Percentiles rank a stretch among this genome's conserved stretches.
phyloP scores from a whole-genome alignment of 83 land plant species.

The Thuja plicata region DNA sequence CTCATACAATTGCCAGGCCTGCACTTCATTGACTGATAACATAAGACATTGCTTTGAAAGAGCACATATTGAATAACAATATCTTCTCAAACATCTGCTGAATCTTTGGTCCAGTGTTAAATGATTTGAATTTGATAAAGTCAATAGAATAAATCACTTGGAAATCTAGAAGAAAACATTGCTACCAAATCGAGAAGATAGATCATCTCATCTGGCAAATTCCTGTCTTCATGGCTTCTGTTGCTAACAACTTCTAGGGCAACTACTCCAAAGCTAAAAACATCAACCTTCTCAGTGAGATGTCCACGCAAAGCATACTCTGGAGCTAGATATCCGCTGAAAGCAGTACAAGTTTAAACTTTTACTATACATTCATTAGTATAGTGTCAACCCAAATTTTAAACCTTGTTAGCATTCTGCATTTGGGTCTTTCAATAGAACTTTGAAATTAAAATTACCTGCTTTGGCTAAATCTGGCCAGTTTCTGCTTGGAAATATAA shows the following conservation, averaged over 20 bases:
- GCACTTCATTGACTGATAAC: neutral
- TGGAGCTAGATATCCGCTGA: conserved; percentile 3
- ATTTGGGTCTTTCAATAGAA: neutral
- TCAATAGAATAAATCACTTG: neutral
- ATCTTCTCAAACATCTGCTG: neutral
- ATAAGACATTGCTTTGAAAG: neutral
- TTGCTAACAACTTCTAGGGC: conserved; percentile 7
- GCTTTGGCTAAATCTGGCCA: neutral
- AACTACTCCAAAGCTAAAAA: conserved; percentile 10
- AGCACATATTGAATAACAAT: neutral
- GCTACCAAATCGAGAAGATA: conserved; percentile 9
- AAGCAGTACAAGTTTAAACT: neutral
- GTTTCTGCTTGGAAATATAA: neutral
- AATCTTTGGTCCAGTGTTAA: neutral
- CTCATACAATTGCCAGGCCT: conserved; percentile 8
- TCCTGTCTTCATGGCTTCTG: conserved; percentile 10
- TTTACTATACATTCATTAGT: neutral
- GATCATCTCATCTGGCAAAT: neutral
- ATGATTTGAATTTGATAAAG: neutral
- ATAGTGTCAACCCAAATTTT: neutral
- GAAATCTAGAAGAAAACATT: neutral
- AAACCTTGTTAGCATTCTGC: neutral
- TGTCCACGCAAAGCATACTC: conserved; percentile 3
- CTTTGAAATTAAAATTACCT: neutral
- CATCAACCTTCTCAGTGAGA: neutral